Evolutionary conservation across 2,329 filamentous ascomycete genomes (phyloP).

Genomic region (Coleophoma eucalyptorum): DNA sequence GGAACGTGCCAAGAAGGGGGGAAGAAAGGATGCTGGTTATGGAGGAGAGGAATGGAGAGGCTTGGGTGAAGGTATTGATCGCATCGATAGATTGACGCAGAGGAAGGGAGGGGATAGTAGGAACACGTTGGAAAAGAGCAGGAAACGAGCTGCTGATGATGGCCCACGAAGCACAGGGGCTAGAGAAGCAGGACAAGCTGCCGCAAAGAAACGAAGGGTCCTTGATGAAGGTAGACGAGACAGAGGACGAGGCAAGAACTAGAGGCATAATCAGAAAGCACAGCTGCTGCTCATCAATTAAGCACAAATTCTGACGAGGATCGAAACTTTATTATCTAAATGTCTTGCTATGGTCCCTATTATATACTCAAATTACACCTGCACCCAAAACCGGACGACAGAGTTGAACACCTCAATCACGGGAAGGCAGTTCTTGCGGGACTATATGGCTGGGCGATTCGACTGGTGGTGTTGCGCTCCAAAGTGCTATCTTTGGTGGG

Average conservation of each 20-base stretch:
- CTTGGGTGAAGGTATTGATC: conserved; percentile 78
- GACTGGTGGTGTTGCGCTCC: conserved; percentile 4
- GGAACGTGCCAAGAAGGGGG: conserved; percentile 65
- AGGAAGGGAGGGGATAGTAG: conserved; percentile 52
- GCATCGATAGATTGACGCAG: conserved; percentile 79
- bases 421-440: background rate
- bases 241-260: conserved; percentile 21
- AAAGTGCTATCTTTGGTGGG: background rate
- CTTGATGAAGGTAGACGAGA: conserved; percentile 35
- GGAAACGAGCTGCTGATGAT: conserved; percentile 77
- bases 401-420: background rate
- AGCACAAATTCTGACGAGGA: too few species aligned
- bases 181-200: conserved; percentile 61
- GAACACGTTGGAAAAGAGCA: conserved; percentile 72
- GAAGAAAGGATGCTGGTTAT: conserved; percentile 53
- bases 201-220: conserved; percentile 64
- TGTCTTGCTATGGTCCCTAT: too few species aligned
- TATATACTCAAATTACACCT: too few species aligned
- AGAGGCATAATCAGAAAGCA: background rate
- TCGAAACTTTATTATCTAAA: too few species aligned
- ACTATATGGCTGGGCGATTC: conserved; percentile 1
- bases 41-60: conserved; percentile 93
- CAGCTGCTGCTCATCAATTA: too few species aligned
- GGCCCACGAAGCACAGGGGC: conserved; percentile 63
- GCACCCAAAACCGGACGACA: too few species aligned